Base-by-base conservation (phyloP, 140 eudicot genomes). In the Flaveria floridana region DNA sequence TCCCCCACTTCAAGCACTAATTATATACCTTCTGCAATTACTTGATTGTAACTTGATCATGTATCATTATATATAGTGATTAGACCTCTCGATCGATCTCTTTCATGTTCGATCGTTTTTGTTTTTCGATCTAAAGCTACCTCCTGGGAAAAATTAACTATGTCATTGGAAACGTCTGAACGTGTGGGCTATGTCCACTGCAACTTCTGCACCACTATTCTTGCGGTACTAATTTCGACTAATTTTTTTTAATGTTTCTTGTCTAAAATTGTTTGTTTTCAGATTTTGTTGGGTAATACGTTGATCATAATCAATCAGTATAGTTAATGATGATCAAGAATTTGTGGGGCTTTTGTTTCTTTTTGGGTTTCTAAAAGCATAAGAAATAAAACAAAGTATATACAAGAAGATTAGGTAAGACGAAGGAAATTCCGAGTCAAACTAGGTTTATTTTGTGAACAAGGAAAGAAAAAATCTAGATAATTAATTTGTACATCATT, bases 161-260 rank as follows among this genome's bases (percentile, higher is more conserved):
- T 79, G 86, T 83, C 86, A 23, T 57, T 76, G 7, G 79, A 79
- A 19, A 39, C 59, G n/a, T 25, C 82, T 37, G 89, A 79, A 64
- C 83, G 76, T n/a, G 82, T 85, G 61, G 79, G 89, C 70, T 85
- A 85, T 69, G 85, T 82, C 63, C 86, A 85, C 65, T 85, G 89
- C 86, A 85, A 82, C 78, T 82, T 82, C 85, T 85, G 89, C 85
- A 85, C 76, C 83, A 85, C 89, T 59, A 74, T 82, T 64, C 75
- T 85, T 1, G 89, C 85, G 89, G 89, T 85, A 85, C 67, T 30
- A 69, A n/a, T 70, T 25, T 9, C 11, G 14, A 16, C 42, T 41
- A 16, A 47, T 18, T 16, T 0, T 55, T 51, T 18, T 51, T 19
- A 16, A 8, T 78, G 13, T 9, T 28, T 1, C 23, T 59, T 7